phyloP scores from a whole-genome alignment of 2,329 filamentous ascomycete genomes.

The Colletotrichum zoysiae region DNA sequence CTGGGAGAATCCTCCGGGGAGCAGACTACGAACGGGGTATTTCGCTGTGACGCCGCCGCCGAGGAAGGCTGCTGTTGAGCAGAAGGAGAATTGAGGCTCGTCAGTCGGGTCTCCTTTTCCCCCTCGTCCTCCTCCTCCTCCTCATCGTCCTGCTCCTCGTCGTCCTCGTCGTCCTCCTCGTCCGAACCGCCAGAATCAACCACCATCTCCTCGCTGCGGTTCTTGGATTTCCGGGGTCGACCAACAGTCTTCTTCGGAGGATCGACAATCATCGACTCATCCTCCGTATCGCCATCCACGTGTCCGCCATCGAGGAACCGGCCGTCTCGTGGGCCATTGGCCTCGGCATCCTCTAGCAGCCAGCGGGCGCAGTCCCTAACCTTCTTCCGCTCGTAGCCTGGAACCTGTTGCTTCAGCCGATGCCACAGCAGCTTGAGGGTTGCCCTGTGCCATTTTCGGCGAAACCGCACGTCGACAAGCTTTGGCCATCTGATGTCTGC shows the following conservation, averaged over 20 bases:
- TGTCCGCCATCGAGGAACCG: slow-evolving; percentile 25
- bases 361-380: slow-evolving; percentile 53
- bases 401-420: slow-evolving; percentile 53
- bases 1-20: neutral
- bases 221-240: slow-evolving; percentile 7
- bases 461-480: slow-evolving; percentile 57
- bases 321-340: slow-evolving; percentile 37
- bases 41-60: slow-evolving; percentile 1
- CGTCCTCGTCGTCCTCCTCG: neutral
- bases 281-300: slow-evolving; percentile 15
- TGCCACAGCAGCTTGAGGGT: slow-evolving; percentile 56
- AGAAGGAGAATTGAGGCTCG: neutral
- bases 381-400: slow-evolving; percentile 48
- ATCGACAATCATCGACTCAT: slow-evolving; percentile 11
- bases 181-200: slow-evolving; percentile 1
- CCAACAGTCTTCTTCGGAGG: neutral
- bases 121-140: neutral
- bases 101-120: slow-evolving; percentile 5
- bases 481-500: slow-evolving; percentile 63
- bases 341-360: slow-evolving; percentile 50
- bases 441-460: slow-evolving; percentile 53
- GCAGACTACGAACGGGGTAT: neutral
- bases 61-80: slow-evolving; percentile 8
- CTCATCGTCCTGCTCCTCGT: too few species aligned
- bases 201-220: slow-evolving; percentile 21